These are phyloP conservation scores for Talaromyces sp. DNA, from an alignment of 2,329 filamentous ascomycete genomes.

Conservation along the genomic window DNA sequence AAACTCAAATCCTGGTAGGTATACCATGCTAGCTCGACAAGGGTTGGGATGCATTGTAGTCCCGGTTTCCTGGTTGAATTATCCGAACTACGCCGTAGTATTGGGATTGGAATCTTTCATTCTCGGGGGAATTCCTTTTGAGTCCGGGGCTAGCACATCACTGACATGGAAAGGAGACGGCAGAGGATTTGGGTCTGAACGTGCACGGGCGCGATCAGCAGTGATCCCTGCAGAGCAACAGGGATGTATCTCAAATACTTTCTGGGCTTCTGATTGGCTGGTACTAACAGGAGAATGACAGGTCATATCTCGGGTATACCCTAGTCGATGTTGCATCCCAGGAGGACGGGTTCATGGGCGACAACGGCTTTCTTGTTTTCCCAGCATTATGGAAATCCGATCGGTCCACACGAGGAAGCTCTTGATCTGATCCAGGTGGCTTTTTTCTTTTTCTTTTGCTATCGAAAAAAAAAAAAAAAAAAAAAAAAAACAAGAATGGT, in stretches of 20 bases:
- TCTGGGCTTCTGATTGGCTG: slow-evolving; percentile 31
- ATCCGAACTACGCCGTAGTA: background rate
- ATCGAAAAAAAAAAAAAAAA: background rate
- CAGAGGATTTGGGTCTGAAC: slow-evolving; percentile 14
- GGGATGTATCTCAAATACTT: slow-evolving; percentile 42
- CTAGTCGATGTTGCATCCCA: slow-evolving; percentile 30
- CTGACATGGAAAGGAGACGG: background rate
- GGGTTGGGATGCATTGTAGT: background rate
- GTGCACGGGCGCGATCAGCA: slow-evolving; percentile 30
- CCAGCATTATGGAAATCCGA: slow-evolving; percentile 25
- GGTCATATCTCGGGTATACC: slow-evolving; percentile 30
- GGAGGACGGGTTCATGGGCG: slow-evolving; percentile 22
- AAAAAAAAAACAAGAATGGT: background rate
- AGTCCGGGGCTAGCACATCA: background rate
- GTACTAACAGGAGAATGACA: slow-evolving; percentile 12
- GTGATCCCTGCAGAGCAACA: slow-evolving; percentile 30
- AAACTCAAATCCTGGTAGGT: too few species aligned
- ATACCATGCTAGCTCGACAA: too few species aligned
- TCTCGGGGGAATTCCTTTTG: background rate
- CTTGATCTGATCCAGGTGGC: slow-evolving; percentile 24
- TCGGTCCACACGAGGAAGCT: slow-evolving; percentile 27
- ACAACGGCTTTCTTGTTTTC: slow-evolving; percentile 26
- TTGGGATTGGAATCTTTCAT: background rate
- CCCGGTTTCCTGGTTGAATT: slow-evolving; percentile 1
- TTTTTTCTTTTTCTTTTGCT: background rate